A percentile compares a stretch with the other conserved stretches of the same genome.
Evolutionary conservation across 2,329 filamentous ascomycete species (phyloP).

Genomic region (Trichoderma oligosporum): DNA sequence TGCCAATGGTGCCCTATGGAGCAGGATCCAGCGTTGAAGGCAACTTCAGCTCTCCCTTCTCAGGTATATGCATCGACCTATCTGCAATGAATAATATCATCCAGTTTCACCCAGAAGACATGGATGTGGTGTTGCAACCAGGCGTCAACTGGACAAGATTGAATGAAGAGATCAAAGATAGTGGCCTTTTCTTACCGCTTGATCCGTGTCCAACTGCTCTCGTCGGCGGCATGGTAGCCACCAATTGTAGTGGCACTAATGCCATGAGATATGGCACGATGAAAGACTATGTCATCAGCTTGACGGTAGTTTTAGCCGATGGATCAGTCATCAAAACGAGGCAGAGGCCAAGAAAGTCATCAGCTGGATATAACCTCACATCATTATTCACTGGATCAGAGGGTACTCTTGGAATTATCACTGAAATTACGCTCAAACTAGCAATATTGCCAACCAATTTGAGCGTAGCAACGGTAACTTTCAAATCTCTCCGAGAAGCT

Average conservation of each 20-base stretch:
- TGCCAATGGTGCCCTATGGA: slow-evolving; percentile 72
- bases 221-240: slow-evolving; percentile 61
- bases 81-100: slow-evolving; percentile 63
- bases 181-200: slow-evolving; percentile 64
- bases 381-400: slow-evolving; percentile 67
- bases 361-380: slow-evolving; percentile 69
- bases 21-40: slow-evolving; percentile 71
- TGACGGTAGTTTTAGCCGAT: slow-evolving; percentile 68
- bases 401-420: slow-evolving; percentile 67
- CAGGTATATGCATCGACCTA: slow-evolving; percentile 68
- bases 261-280: slow-evolving; percentile 67
- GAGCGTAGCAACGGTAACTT: slow-evolving; percentile 61
- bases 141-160: slow-evolving; percentile 65
- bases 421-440: slow-evolving; percentile 66
- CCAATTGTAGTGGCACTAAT: slow-evolving; percentile 62
- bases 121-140: slow-evolving; percentile 70
- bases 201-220: slow-evolving; percentile 62
- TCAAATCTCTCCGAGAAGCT: slow-evolving; percentile 56
- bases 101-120: slow-evolving; percentile 60
- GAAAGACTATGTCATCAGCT: slow-evolving; percentile 70
- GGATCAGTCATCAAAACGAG: slow-evolving; percentile 65
- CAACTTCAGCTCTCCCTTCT: slow-evolving; percentile 64
- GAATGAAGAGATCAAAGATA: slow-evolving; percentile 60
- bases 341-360: slow-evolving; percentile 62
- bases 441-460: slow-evolving; percentile 60